A percentile compares a stretch with the other conserved stretches of the same genome.
These are phyloP conservation scores for Tetrapyrgos nigripes DNA, from an alignment of 1,284 basidiomycete genomes.

Conservation along the genomic window DNA sequence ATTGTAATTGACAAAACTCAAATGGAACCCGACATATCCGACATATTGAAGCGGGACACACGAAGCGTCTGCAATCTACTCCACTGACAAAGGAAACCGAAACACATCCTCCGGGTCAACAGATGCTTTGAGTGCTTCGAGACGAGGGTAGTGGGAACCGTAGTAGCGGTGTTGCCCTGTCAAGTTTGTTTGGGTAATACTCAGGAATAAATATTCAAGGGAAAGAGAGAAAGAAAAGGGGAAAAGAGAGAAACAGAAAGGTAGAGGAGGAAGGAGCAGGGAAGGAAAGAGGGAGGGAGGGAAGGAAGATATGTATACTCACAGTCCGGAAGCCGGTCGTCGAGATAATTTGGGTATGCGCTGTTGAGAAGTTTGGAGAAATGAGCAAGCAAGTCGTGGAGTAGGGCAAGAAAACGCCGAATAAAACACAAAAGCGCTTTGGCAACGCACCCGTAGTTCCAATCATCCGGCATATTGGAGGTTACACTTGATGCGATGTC, in stretches of 20 bases:
- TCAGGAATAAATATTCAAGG: too few species aligned
- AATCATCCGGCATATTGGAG: slow-evolving; percentile 42
- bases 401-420: not conserved
- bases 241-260: too few species aligned
- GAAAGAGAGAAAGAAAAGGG: too few species aligned
- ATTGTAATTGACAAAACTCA: too few species aligned
- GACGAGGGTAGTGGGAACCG: not conserved
- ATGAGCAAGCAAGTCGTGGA: not conserved
- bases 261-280: too few species aligned
- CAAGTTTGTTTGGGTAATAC: not conserved
- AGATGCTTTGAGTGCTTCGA: not conserved
- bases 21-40: too few species aligned
- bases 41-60: too few species aligned
- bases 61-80: too few species aligned
- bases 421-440: not conserved
- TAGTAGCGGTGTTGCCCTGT: not conserved
- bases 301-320: not conserved
- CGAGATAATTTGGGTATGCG: slow-evolving; percentile 47
- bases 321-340: not conserved
- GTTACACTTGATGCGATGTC: slow-evolving; percentile 35
- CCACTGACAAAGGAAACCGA: too few species aligned
- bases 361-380: slow-evolving; percentile 28
- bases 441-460: slow-evolving; percentile 44
- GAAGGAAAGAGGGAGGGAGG: too few species aligned
- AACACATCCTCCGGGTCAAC: not conserved